These are phyloP conservation scores for Hydnum rufescens DNA, from an alignment of 768 basidiomycete species.

Conservation along the genomic window DNA sequence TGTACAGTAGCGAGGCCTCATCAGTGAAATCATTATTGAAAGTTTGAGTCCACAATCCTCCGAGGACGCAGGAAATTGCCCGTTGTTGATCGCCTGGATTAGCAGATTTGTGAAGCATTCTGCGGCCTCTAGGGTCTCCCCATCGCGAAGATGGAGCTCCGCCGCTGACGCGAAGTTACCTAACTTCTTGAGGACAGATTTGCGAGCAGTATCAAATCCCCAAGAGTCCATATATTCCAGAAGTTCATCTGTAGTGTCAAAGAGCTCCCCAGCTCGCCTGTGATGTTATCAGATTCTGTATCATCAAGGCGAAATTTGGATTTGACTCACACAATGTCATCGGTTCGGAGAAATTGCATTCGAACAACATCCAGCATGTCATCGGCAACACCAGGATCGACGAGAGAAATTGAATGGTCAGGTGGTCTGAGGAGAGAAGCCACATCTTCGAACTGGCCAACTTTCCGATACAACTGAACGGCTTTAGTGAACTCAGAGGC, in stretches of 20 bases:
- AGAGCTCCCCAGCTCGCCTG: conserved; percentile 31
- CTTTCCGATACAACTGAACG: not conserved
- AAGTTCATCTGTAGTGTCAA: conserved; percentile 28
- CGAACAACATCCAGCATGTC: conserved; percentile 26
- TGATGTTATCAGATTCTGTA: not conserved
- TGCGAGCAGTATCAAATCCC: conserved; percentile 29
- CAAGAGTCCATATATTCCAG: conserved; percentile 37
- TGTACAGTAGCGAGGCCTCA: not conserved
- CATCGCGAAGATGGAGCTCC: conserved; percentile 30
- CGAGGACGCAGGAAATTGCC: conserved; percentile 1
- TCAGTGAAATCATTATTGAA: not conserved
- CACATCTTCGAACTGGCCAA: not conserved
- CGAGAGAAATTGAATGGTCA: conserved; percentile 9
- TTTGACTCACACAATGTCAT: conserved; percentile 20
- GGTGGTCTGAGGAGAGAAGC: conserved; percentile 11
- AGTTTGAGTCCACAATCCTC: not conserved
- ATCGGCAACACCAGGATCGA: conserved; percentile 18
- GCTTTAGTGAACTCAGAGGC: not conserved
- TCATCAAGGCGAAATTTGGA: conserved; percentile 3
- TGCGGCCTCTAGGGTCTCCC: conserved; percentile 11
- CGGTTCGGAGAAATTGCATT: conserved; percentile 25
- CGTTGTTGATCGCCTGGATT: not conserved
- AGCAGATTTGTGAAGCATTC: not conserved
- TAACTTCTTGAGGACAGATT: conserved; percentile 25
- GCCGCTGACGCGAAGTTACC: too few relatives aligned